Percentiles rank a stretch among this genome's conserved stretches.
Conservation (phyloP, 225 moss, liverwort and hornwort genomes). For the Lunularia cruciata region DNA sequence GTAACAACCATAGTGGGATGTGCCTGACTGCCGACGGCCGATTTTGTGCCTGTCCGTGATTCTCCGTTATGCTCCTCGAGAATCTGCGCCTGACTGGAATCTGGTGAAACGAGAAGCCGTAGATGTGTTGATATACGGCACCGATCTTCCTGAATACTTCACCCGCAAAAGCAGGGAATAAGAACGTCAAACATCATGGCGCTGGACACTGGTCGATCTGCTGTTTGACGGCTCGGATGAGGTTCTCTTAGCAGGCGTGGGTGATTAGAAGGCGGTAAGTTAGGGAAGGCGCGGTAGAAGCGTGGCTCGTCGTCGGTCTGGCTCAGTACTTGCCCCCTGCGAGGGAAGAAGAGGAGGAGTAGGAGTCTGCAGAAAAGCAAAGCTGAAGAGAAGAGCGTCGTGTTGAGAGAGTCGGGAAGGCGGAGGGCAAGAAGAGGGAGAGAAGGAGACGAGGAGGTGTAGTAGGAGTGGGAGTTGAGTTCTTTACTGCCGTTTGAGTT, state of each 20-base stretch:
- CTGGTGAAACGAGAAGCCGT: too few species aligned
- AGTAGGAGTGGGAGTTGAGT: too few species aligned
- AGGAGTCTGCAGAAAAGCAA: background rate
- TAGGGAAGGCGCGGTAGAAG: background rate
- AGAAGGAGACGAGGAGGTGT: background rate
- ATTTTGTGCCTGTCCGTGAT: background rate
- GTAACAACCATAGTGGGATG: background rate
- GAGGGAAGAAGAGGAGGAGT: background rate
- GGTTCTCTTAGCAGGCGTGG: background rate
- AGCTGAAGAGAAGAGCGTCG: background rate
- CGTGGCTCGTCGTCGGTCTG: too few species aligned
- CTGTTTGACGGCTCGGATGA: background rate
- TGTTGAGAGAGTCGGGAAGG: background rate
- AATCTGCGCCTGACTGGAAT: too few species aligned
- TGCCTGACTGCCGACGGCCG: background rate
- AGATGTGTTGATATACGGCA: background rate
- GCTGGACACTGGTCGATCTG: background rate
- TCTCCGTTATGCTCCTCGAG: background rate
- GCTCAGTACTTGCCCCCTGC: background rate
- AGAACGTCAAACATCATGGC: background rate
- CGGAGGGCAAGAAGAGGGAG: background rate
- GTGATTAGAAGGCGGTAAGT: background rate
- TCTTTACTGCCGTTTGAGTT: conserved; percentile 8
- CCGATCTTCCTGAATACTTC: background rate
- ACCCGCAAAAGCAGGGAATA: too few species aligned